Evolutionary conservation across 148 eudicot species (phyloP).

Genomic region (Chenopodium album): DNA sequence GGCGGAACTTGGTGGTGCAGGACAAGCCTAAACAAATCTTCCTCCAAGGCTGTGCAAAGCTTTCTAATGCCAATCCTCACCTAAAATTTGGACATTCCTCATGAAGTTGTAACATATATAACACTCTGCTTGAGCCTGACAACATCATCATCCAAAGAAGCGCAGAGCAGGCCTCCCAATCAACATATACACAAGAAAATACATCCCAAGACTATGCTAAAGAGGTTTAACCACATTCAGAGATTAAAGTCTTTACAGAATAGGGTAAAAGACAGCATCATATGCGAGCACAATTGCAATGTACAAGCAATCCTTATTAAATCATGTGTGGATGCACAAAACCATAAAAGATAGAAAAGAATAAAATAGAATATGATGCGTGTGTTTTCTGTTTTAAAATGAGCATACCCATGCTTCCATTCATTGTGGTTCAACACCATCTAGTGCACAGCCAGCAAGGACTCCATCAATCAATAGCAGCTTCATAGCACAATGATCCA

Average conservation of each 20-base stretch:
- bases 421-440: constrained; percentile 99
- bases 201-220: background rate
- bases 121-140: too few relatives aligned
- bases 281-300: background rate
- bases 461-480: constrained; percentile 91
- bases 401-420: constrained; percentile 99
- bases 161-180: too few relatives aligned
- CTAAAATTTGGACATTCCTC: constrained; percentile 24
- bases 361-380: background rate
- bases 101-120: too few relatives aligned
- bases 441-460: constrained; percentile 97
- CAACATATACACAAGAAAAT: background rate
- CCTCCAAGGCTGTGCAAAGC: constrained; percentile 85
- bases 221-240: background rate
- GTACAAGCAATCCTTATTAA: too few relatives aligned
- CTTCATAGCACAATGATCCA: constrained; percentile 98
- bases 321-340: background rate
- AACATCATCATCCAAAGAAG: too few relatives aligned
- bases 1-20: constrained; percentile 87
- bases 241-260: background rate
- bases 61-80: constrained; percentile 88
- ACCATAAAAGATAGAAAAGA: background rate
- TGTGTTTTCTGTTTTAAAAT: constrained; percentile 7
- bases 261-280: background rate
- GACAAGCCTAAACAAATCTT: constrained; percentile 96